Evolutionary conservation across 257 asterid genomes (phyloP).

Genomic region (Solanum phureja): DNA sequence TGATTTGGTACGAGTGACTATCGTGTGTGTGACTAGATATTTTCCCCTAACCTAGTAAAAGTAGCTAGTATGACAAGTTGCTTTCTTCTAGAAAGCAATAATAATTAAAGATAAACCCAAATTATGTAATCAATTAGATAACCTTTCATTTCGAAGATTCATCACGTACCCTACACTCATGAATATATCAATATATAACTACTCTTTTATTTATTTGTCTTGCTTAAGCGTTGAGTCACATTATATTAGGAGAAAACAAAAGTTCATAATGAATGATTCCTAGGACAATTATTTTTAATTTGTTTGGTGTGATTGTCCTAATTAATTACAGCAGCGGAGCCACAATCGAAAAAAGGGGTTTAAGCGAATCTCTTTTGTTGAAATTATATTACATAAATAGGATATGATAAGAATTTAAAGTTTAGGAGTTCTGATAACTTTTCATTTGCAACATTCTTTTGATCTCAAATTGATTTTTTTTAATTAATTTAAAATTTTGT

Average conservation of each 20-base stretch:
- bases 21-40: neutral
- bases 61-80: neutral
- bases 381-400: no score
- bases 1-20: neutral
- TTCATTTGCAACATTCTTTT: neutral
- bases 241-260: neutral
- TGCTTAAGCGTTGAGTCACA: neutral
- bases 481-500: neutral
- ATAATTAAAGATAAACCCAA: neutral
- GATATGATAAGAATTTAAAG: no score
- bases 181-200: neutral
- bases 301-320: neutral
- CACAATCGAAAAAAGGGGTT: accelerated
- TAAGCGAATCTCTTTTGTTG: no score
- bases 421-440: no score
- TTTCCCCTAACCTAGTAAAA: neutral
- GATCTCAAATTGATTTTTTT: neutral
- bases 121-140: neutral
- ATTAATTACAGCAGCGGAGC: neutral
- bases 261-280: neutral
- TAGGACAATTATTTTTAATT: neutral
- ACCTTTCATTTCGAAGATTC: neutral
- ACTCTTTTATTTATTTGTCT: neutral
- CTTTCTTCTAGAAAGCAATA: conserved; percentile 13
- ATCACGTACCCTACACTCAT: neutral